Percentiles rank a stretch among this genome's conserved stretches.
phyloP scores from a whole-genome alignment of 1,139 yeast genomes.

The Zhuliangozyma blackwelliae region DNA sequence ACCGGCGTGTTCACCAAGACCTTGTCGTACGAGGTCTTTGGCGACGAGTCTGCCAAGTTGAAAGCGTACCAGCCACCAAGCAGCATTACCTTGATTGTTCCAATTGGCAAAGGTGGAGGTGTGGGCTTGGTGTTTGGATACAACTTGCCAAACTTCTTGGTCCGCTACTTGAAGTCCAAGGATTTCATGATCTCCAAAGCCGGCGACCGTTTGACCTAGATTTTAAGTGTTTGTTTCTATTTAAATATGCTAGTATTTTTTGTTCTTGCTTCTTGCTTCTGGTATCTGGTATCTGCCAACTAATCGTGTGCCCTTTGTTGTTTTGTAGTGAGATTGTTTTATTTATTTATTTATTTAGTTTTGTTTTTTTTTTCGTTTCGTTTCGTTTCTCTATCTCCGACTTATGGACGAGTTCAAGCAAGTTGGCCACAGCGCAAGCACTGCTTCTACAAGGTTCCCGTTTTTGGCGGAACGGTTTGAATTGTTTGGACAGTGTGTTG shows the following conservation, averaged over 20 bases:
- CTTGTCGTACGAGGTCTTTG: conserved; percentile 16
- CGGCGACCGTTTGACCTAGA: conserved; percentile 6
- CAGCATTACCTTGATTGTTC: conserved; percentile 18
- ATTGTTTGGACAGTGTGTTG: conserved; percentile 20
- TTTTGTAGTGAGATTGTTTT: no score
- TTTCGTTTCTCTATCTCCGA: no score
- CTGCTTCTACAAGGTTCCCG: conserved; percentile 13
- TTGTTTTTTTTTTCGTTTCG: no score
- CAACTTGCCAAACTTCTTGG: conserved; percentile 25
- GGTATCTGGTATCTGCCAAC: no score
- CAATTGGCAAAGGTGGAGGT: conserved; percentile 35
- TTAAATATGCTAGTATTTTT: no score
- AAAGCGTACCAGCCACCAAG: conserved; percentile 11
- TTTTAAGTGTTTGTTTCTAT: neutral
- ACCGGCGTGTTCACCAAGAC: conserved; percentile 14
- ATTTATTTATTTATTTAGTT: no score
- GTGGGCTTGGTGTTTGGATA: conserved; percentile 29
- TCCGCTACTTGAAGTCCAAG: conserved; percentile 20
- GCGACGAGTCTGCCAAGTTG: conserved; percentile 8
- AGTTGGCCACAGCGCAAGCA: conserved; percentile 12
- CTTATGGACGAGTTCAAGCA: conserved; percentile 27
- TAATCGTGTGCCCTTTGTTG: no score
- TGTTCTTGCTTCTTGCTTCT: no score
- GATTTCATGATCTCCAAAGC: conserved; percentile 18
- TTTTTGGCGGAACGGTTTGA: conserved; percentile 13